A percentile compares a stretch with the other conserved stretches of the same genome.
phyloP scores from a whole-genome alignment of 2,329 filamentous ascomycete species.

The Saccharata proteae region DNA sequence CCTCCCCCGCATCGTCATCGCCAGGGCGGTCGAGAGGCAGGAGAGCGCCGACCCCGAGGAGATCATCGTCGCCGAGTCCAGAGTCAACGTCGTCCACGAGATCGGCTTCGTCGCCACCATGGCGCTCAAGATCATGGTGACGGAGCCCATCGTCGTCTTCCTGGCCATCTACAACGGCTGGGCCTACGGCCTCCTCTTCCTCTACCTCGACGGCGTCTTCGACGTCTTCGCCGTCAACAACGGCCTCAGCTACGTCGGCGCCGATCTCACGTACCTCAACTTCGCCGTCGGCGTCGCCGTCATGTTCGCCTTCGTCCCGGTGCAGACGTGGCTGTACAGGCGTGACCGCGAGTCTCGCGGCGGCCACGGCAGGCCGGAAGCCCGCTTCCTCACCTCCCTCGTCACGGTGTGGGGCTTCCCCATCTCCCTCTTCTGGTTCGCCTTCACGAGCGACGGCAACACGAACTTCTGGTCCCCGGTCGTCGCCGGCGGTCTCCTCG shows the following conservation, averaged over 20 bases:
- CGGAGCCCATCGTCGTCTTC: constrained; percentile 37
- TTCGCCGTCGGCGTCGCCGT: constrained; percentile 67
- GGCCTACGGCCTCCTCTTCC: constrained; percentile 64
- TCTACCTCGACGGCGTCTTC: constrained; percentile 76
- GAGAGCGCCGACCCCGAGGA: constrained; percentile 6
- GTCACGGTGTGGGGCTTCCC: constrained; percentile 36
- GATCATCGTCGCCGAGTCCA: constrained; percentile 4
- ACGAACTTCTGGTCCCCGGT: constrained; percentile 8
- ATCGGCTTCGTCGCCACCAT: constrained; percentile 8
- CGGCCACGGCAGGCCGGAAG: constrained; percentile 43
- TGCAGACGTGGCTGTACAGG: constrained; percentile 49
- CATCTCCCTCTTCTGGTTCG: constrained; percentile 29
- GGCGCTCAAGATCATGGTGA: constrained; percentile 28
- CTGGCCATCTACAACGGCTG: constrained; percentile 33
- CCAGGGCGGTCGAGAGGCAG: constrained; percentile 2
- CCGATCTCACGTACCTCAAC: constrained; percentile 73
- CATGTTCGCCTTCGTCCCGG: constrained; percentile 41
- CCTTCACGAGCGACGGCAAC: constrained; percentile 12
- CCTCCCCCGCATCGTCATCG: constrained; percentile 7
- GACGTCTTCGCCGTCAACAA: constrained; percentile 61
- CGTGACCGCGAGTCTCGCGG: constrained; percentile 30
- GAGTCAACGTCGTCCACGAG: constrained; percentile 7
- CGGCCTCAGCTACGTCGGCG: constrained; percentile 54
- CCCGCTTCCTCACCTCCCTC: constrained; percentile 43
- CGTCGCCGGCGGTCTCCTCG: constrained; percentile 5